Conservation (phyloP, 768 basidiomycete genomes). For the Podaxis pistillaris region DNA sequence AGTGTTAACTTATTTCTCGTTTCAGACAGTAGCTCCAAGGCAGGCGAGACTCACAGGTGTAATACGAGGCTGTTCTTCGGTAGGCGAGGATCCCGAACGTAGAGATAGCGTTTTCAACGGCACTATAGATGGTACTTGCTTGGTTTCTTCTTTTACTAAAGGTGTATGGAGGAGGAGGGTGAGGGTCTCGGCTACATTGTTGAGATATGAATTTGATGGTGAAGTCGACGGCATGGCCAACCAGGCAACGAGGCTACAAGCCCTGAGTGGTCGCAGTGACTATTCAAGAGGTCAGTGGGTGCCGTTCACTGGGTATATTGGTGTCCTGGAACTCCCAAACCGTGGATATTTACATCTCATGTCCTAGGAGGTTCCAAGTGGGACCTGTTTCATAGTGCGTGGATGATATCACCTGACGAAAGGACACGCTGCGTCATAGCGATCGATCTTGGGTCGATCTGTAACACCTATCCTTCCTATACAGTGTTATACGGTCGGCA, state of each 20-base stretch:
- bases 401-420: neutral
- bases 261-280: neutral
- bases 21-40: neutral
- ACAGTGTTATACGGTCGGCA: neutral
- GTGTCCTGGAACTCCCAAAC: neutral
- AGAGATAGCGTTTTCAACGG: constrained; percentile 25
- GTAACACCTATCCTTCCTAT: neutral
- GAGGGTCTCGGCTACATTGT: neutral
- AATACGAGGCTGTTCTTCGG: neutral
- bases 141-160: constrained; percentile 27
- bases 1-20: constrained; percentile 15
- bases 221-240: neutral
- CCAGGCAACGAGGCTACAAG: neutral
- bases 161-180: constrained; percentile 26
- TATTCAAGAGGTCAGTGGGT: neutral
- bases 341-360: neutral
- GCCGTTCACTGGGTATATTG: neutral
- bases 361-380: neutral
- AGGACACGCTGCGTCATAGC: neutral
- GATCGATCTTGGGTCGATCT: neutral
- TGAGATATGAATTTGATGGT: neutral
- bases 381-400: neutral
- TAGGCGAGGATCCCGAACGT: neutral
- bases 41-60: neutral
- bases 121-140: constrained; percentile 18